These are phyloP conservation scores for Penicillium sp. DNA, from an alignment of 2,329 filamentous ascomycete genomes.

Conservation along the genomic window DNA sequence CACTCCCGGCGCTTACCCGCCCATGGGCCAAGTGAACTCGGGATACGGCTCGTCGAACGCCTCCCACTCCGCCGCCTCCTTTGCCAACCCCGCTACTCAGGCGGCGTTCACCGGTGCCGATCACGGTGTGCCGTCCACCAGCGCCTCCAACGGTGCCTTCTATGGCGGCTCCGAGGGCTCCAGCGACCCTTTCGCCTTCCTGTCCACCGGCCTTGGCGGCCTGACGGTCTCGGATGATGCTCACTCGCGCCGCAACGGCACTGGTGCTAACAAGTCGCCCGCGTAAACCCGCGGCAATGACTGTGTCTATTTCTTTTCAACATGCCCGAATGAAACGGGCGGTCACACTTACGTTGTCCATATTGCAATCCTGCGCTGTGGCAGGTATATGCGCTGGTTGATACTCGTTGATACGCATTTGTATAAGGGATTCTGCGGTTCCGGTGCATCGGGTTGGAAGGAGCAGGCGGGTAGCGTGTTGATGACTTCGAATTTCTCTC, in stretches of 20 bases:
- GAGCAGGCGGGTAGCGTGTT: slow-evolving; percentile 47
- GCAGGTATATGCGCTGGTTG: slow-evolving; percentile 42
- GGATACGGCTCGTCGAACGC: slow-evolving; percentile 76
- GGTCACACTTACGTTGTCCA: slow-evolving; percentile 37
- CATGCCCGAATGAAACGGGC: slow-evolving; percentile 22
- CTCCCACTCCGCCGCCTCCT: slow-evolving; percentile 80
- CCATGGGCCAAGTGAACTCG: slow-evolving; percentile 68
- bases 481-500: slow-evolving; percentile 39
- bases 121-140: slow-evolving; percentile 76
- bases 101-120: slow-evolving; percentile 89
- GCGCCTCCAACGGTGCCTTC: slow-evolving; percentile 73
- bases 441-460: slow-evolving; percentile 48
- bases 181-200: slow-evolving; percentile 65
- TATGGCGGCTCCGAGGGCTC: slow-evolving; percentile 57
- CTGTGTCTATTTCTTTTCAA: slow-evolving; percentile 17
- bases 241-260: slow-evolving; percentile 49
- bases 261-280: slow-evolving; percentile 50
- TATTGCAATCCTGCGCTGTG: slow-evolving; percentile 41
- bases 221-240: slow-evolving; percentile 57
- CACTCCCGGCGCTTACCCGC: slow-evolving; percentile 75
- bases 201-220: slow-evolving; percentile 61
- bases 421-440: slow-evolving; percentile 48
- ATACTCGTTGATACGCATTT: slow-evolving; percentile 45
- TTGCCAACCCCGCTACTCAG: slow-evolving; percentile 91
- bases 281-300: slow-evolving; percentile 31